These are phyloP conservation scores for Rhododendron simsii DNA, from an alignment of 148 eudicot species.

Conservation along the genomic window DNA sequence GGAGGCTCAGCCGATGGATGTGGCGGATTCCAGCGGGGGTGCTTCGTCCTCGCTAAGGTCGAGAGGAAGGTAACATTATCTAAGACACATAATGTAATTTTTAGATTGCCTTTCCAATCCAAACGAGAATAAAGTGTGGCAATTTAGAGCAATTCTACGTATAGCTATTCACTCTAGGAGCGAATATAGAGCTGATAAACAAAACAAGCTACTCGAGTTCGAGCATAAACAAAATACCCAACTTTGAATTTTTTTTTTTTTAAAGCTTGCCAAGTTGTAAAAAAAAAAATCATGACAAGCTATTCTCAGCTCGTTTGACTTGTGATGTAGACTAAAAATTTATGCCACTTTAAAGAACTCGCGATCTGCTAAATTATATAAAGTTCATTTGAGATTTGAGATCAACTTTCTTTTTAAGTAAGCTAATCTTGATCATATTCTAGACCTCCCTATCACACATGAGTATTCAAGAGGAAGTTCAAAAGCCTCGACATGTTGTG, in stretches of 20 bases:
- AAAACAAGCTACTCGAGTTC: neutral
- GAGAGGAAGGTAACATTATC: slow-evolving; percentile 31
- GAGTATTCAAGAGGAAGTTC: neutral
- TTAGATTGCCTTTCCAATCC: neutral
- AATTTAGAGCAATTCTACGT: neutral
- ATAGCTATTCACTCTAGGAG: neutral
- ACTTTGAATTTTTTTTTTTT: neutral
- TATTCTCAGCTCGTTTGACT: neutral
- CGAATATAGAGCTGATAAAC: neutral
- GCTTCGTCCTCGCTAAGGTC: slow-evolving; percentile 17
- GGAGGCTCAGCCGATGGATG: slow-evolving; percentile 10
- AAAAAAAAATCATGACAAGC: neutral
- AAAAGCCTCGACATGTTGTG: neutral
- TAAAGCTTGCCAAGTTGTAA: neutral
- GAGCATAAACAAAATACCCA: neutral
- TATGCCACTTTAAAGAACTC: neutral
- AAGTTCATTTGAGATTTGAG: neutral
- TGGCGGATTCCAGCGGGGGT: slow-evolving; percentile 10
- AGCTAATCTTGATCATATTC: neutral
- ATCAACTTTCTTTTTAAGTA: neutral
- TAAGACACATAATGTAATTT: neutral
- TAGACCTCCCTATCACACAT: no score
- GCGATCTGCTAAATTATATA: neutral
- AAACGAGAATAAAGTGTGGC: neutral
- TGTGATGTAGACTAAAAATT: neutral